Evolutionary conservation across 768 basidiomycete species (phyloP).

Genomic region (Lactarius vividus): DNA sequence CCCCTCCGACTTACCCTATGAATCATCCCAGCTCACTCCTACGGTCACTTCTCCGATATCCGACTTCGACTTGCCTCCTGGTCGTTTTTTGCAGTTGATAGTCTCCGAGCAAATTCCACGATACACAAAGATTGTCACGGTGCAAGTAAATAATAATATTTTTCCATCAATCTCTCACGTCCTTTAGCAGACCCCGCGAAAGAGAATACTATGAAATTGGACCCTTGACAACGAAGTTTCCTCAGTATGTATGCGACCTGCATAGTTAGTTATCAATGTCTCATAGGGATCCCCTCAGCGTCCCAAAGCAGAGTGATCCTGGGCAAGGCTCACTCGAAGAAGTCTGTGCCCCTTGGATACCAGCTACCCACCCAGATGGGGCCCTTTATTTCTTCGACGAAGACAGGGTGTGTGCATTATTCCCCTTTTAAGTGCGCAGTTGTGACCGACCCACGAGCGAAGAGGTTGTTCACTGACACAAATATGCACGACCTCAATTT

Average conservation of each 20-base stretch:
- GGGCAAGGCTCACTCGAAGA: not conserved
- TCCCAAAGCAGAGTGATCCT: not conserved
- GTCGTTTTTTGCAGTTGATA: not conserved
- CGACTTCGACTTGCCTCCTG: not conserved
- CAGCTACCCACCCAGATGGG: conserved; percentile 38
- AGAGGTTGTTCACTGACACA: conserved; percentile 54
- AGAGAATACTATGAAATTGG: not conserved
- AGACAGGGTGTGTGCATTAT: not conserved
- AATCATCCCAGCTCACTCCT: not conserved
- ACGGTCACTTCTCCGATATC: not conserved
- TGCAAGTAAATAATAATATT: not conserved
- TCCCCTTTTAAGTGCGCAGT: not conserved
- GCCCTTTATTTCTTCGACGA: not conserved
- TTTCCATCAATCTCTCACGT: not conserved
- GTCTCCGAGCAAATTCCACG: not conserved
- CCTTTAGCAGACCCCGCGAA: not conserved
- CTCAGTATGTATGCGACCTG: not conserved
- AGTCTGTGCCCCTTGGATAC: conserved; percentile 38
- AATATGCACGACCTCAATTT: conserved; percentile 43
- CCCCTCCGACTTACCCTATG: not conserved
- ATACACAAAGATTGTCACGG: not conserved
- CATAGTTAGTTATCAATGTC: not conserved
- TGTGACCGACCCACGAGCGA: not conserved
- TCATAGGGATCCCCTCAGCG: not conserved
- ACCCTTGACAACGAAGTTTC: not conserved